phyloP scores from a whole-genome alignment of 2,329 filamentous ascomycete species.

The Geoglossum cookeanum region DNA sequence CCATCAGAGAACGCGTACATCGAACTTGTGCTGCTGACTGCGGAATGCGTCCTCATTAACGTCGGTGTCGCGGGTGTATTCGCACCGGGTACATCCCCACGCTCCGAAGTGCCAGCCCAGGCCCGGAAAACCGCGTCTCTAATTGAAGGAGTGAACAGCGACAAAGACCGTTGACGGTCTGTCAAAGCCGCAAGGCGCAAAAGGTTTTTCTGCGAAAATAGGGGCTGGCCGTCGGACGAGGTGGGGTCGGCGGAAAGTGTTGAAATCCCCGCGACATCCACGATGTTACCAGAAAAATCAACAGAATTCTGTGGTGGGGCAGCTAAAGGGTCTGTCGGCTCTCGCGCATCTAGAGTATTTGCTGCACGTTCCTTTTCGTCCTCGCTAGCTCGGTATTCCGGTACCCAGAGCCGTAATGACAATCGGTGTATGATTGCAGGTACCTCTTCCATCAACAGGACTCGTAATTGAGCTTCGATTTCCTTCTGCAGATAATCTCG shows the following conservation, averaged over 20 bases:
- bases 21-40: constrained; percentile 26
- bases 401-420: constrained; percentile 74
- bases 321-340: constrained; percentile 59
- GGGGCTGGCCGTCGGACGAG: constrained; percentile 27
- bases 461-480: constrained; percentile 81
- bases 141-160: constrained; percentile 81
- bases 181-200: constrained; percentile 63
- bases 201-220: constrained; percentile 92
- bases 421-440: constrained; percentile 90
- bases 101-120: constrained; percentile 65
- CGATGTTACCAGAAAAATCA: constrained; percentile 56
- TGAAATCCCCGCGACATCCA: constrained; percentile 58
- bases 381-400: constrained; percentile 58
- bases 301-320: constrained; percentile 67
- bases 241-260: constrained; percentile 61
- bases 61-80: constrained; percentile 24
- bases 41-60: constrained; percentile 42
- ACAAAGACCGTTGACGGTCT: constrained; percentile 77
- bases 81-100: constrained; percentile 29
- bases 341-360: constrained; percentile 32
- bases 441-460: constrained; percentile 93
- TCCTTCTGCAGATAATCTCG: constrained; percentile 91
- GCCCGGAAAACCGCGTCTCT: constrained; percentile 79
- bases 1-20: constrained; percentile 62
- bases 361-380: constrained; percentile 30